Conservation (phyloP, 2,329 filamentous ascomycete species). For the Cordyceps sp. region DNA sequence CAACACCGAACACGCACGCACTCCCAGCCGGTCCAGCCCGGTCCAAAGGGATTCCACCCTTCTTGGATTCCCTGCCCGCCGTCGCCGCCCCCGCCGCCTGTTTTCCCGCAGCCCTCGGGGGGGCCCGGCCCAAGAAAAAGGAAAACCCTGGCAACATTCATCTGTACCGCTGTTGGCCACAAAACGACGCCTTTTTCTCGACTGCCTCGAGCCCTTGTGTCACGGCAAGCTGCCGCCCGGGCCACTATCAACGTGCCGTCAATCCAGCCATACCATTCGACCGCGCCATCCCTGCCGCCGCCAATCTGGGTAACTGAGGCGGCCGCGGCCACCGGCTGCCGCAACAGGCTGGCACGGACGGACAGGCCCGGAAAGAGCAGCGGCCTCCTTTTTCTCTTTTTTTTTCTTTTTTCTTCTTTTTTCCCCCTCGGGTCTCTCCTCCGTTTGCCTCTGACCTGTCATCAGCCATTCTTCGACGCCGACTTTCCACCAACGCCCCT, state of each 20-base stretch:
- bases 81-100: no score
- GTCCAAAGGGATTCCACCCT: not conserved
- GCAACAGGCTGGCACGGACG: no score
- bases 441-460: no score
- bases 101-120: no score
- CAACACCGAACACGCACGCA: not conserved
- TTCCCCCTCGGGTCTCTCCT: no score
- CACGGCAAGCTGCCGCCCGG: not conserved
- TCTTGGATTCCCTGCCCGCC: not conserved
- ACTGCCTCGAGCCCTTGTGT: not conserved
- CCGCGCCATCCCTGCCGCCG: not conserved
- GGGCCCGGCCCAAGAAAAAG: no score
- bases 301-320: not conserved
- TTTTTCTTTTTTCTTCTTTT: not conserved
- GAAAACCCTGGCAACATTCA: no score
- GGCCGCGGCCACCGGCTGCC: not conserved
- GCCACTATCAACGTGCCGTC: not conserved
- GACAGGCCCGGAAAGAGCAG: not conserved
- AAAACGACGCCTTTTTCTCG: not conserved
- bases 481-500: no score
- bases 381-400: not conserved
- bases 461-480: no score
- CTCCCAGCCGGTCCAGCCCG: not conserved
- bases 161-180: no score
- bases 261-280: not conserved